Conservation (phyloP, 1,284 basidiomycete species). For the Chondrostereum purpureum region DNA sequence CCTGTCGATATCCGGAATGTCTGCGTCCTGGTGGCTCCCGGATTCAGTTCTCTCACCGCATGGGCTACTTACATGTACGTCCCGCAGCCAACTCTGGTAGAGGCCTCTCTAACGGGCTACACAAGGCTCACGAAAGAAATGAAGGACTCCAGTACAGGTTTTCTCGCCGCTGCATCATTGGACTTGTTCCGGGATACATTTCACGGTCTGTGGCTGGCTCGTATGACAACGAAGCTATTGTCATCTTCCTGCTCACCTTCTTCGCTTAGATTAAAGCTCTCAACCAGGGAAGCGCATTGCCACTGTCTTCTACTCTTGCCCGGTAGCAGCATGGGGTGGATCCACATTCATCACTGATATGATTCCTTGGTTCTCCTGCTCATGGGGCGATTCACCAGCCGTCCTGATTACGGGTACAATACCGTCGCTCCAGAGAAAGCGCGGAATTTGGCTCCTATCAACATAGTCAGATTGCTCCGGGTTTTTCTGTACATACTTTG, state of each 20-base stretch:
- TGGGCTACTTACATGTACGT: conserved; percentile 94
- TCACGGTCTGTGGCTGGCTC: conserved; percentile 98
- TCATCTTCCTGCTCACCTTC: conserved; percentile 98
- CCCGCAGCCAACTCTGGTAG: conserved; percentile 10
- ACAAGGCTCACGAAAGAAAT: conserved; percentile 88
- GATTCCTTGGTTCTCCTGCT: conserved; percentile 93
- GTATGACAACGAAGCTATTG: conserved; percentile 99
- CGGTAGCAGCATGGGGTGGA: conserved; percentile 99
- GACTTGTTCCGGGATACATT: conserved; percentile 96
- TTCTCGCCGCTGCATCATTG: conserved; percentile 97
- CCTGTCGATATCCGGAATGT: conserved; percentile 98
- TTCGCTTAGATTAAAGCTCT: conserved; percentile 97
- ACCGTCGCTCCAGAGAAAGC: too few species aligned
- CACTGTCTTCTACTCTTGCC: conserved; percentile 98
- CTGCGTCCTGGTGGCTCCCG: conserved; percentile 95
- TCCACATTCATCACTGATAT: conserved; percentile 99
- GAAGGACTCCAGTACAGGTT: conserved; percentile 89
- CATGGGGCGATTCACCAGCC: conserved; percentile 94
- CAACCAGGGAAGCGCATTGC: conserved; percentile 89
- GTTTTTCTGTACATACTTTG: too few species aligned
- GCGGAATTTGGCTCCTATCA: too few species aligned
- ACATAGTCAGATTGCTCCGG: too few species aligned
- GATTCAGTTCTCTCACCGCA: conserved; percentile 94
- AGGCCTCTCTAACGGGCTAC: conserved; percentile 4
- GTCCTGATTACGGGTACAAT: conserved; percentile 93